Base-by-base conservation (phyloP, 257 asterid genomes). In the Nicotiana benthamiana region DNA sequence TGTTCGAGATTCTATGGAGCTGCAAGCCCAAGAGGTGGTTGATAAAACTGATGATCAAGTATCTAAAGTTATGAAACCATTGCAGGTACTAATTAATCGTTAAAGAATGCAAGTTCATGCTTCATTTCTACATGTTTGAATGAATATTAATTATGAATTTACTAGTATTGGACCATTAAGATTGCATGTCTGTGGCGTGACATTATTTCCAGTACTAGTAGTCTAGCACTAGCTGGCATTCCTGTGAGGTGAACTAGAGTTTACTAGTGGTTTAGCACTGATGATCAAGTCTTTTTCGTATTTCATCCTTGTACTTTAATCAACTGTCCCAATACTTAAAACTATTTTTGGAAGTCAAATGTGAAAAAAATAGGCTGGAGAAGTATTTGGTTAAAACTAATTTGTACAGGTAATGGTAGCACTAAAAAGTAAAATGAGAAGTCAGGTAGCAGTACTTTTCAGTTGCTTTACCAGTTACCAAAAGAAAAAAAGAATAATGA, bases 1-100 rank as follows among this genome's bases (percentile, higher is more conserved):
- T 53, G 86, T 93, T 70, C 87, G 96, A 83, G 93, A 95, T 79
- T 95, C 99, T 4, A 93, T 95, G 99, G 99, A 93, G 87, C 78
- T 87, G 76, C 97, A 95, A 90, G 99, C 99, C 81, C 97, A 88
- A 86, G 97, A 95, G 72, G 89, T 91, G 40, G 60, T 89, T 4
- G 87, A 68, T 52, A 88, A 81, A 89, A 84, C 82, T 20, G 92
- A 89, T 34, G 92, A 84, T 70, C 90, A 85, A 80, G 89, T 88
- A 65, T n/a, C 82, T 65, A 84, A 82, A 63, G 85, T 83, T 27
- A 90, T 90, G 97, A 89, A 93, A 83, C 94, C 99, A 77, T 28
- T 95, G 91, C 96, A 92, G 98, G 99, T 94, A 89, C 13, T 20
- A 72, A 72, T 0, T 26, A 72, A 72, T 1, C 16, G 32, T 72